Evolutionary conservation across 768 basidiomycete species (phyloP), one percentile per base, ranked within the genome.

Genomic region (Trametes elegans): DNA sequence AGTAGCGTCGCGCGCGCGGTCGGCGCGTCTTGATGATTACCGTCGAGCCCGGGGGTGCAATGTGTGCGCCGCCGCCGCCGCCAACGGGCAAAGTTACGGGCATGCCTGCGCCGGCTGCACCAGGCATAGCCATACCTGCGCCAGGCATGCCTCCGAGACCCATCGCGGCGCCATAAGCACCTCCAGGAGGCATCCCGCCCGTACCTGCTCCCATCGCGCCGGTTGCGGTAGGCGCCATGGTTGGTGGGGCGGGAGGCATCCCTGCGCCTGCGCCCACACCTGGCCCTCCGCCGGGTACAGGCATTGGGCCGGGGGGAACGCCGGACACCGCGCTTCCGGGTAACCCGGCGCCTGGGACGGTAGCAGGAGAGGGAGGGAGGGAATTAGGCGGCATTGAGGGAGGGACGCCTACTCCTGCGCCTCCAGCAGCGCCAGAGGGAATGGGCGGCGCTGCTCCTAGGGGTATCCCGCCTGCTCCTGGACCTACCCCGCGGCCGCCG

Each of bases 31-130:
- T 28, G 51, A 62, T 46, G 53, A 66, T 59, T 53, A 66, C 58
- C 9, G 65, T 64, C 29, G 65, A 53, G 7, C 63, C 65, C 28
- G 58, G 55, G 11, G 59, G 55, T 10, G 42, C 42, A 11, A 7
- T 41, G 19, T 19, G 50, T 14, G 28, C 60, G 44, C 31, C 51
- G 51, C 28, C 44, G 28, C 18, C 27, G n/a, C n/a, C n/a, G n/a
- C 21, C 23, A 13, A 21, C n/a, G n/a, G 38, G 38, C 18, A 39
- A 39, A 19, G 38, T n/a, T 2, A 19, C n/a, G 38, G 18, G 10
- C 29, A 11, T 32, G 16, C 35, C 35, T 26, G 28, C 26, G 18
- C 48, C 48, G 4, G 41, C 24, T 2, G 41, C 41, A 14, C n/a
- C n/a, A n/a, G 41, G 41, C 41, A 42, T 42, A 11, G 19, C 31